Base-by-base conservation (phyloP, 768 basidiomycete species). In the Hericium alpestre region DNA sequence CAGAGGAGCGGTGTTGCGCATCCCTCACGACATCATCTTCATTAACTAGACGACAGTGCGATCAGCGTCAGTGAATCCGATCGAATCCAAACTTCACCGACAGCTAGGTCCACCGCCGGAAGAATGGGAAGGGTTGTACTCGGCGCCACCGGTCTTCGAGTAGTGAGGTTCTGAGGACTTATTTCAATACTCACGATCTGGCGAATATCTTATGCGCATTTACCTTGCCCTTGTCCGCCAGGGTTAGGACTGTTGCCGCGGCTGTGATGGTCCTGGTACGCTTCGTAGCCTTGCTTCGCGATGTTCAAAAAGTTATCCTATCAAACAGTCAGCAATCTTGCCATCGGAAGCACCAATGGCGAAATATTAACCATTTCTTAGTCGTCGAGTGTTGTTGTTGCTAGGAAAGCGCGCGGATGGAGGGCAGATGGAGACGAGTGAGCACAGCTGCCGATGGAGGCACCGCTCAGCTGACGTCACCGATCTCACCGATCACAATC, bases 301-400 rank as follows among this genome's bases (percentile, higher is more conserved):
- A 90, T 68, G 57, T 80, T 81, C 39, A 87, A 76, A 64, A 90
- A 78, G 58, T 67, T 76, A 59, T 88, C 86, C 88, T 86, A 56
- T 1, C 32, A n/a, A 18, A 27, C 13, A 15, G 15, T 48, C 37
- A 32, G 55, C 15, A 18, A 46, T 18, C 13, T 22, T 55, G 27
- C 32, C 5, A 12, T 51, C 18, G 51, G 27, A 10, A 22, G 32
- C 8, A 2, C 13, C 38, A 32, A 20, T 41, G 15, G 9, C 13
- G 2, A 11, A 22, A 37, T 38, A 39, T 37, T 10, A 13, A 40
- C 46, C 46, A 56, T 56, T 23, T 38, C 27, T 40, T 10, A 16
- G 32, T 27, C 46, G 49, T 56, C 43, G 46, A 32, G n/a, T 32
- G 18, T 37, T 13, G 51, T 37, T 15, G 38, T 39, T n/a, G 51